Evolutionary conservation across 73 alveolate species (phyloP), one percentile per base, ranked within the genome.

Genomic region (Paramecium bursaria): DNA sequence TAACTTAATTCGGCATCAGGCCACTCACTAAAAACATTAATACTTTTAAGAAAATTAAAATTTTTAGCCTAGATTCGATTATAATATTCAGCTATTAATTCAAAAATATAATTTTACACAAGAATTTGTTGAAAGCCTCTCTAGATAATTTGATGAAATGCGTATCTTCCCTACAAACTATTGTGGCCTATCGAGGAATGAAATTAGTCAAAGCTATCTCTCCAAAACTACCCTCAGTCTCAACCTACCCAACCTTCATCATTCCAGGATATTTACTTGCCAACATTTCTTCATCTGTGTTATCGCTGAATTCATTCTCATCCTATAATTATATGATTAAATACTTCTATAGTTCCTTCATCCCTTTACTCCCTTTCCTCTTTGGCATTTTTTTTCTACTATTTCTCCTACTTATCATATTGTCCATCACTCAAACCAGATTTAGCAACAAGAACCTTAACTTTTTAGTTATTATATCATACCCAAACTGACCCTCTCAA

Each of bases 401-500:
- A 25, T 35, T 67, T 57, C 7, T 10, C n/a, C 13, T 67, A 15
- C 2, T 5, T 39, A 7, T 7, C 11, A 39, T 7, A 39, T 7
- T 5, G 5, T 39, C 22, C 46, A 39, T 67, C 55, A 3, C 82
- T 57, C 44, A 67, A 67, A 33, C 82, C 82, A 31, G 33, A 31
- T 42, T 19, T 67, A 15, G 39, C 82, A 15, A 67, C 82, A 0
- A 67, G 27, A 3, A 67, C 82, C 82, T 67, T 35, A 21, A n/a
- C 4, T 13, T 3, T 21, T 1, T 11, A 1, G 22, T 21, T 15
- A 67, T 30, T 6, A 6, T 67, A 67, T 57, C 82, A 6, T 67
- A 67, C 82, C 82, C 82, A 67, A 2, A 67, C 82, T 2, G 50
- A 25, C n/a, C 82, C 82, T 21, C 60, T 31, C 55, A 67, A 67